phyloP scores from a whole-genome alignment of 208 protist species.

The Acanthamoeba sp. region DNA sequence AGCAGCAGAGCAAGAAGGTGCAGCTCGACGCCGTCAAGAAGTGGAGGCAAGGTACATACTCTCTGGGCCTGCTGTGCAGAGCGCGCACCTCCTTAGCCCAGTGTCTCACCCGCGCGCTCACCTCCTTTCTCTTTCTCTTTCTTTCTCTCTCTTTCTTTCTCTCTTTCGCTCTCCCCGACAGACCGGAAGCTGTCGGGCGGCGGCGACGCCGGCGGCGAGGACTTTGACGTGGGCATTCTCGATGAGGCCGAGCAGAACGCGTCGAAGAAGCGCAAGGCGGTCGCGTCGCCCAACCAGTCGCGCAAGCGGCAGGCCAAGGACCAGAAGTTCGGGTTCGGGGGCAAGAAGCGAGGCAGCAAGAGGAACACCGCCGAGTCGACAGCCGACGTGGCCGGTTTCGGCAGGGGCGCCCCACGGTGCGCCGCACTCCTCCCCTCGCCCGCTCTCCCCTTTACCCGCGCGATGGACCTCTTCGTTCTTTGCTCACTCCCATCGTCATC shows the following conservation, averaged over 20 bases:
- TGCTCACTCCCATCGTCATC: no score
- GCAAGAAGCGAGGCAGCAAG: constrained; percentile 53
- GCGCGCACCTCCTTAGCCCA: not conserved
- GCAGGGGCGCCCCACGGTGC: not conserved
- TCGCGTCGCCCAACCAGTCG: not conserved
- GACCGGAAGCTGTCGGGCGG: not conserved
- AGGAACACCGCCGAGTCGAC: constrained; percentile 66
- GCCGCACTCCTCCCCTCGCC: not conserved
- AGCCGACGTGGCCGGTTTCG: constrained; percentile 38
- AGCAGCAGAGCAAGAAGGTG: not conserved
- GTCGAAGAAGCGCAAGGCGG: constrained; percentile 1
- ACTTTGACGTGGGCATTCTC: constrained; percentile 10
- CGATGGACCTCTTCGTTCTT: no score
- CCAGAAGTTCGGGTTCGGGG: constrained; percentile 50
- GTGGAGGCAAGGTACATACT: not conserved
- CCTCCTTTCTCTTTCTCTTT: no score
- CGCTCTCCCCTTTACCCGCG: no score
- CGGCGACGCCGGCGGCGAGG: not conserved
- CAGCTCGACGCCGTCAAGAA: constrained; percentile 29
- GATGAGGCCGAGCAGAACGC: not conserved
- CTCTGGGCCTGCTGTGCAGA: not conserved
- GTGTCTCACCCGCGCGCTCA: no score
- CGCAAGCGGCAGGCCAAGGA: constrained; percentile 8
- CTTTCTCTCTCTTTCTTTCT: not conserved
- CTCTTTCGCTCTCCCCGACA: not conserved